Percentiles rank a stretch among this genome's conserved stretches.
Evolutionary conservation across 2,329 filamentous ascomycete species (phyloP).

Genomic region (Pseudopyrenochaeta lycopersici): DNA sequence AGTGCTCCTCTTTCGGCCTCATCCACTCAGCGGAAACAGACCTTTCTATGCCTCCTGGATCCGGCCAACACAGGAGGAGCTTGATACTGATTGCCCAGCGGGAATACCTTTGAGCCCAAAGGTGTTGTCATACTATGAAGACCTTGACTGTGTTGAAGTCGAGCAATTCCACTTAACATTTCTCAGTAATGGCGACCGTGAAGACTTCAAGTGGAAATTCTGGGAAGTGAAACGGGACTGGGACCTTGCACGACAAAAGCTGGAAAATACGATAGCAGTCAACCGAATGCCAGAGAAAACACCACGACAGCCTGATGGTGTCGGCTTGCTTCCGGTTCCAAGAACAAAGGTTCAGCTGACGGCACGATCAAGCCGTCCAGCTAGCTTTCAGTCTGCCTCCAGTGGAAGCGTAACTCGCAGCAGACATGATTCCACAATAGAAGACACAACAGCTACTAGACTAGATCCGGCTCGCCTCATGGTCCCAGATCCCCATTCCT

Average conservation of each 20-base stretch:
- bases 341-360: not conserved
- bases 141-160: conserved; percentile 2
- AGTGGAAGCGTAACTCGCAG: not conserved
- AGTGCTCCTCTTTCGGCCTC: conserved; percentile 3
- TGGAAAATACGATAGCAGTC: conserved; percentile 4
- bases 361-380: not conserved
- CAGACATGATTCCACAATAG: not conserved
- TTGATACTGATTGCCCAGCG: not conserved
- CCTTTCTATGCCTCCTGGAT: conserved; percentile 10
- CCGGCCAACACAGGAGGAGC: conserved; percentile 6
- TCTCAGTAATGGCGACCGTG: not conserved
- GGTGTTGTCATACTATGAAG: conserved; percentile 4
- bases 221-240: conserved; percentile 6
- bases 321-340: not conserved
- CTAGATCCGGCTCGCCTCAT: not conserved
- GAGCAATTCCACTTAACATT: conserved; percentile 5
- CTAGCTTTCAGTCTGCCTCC: not conserved
- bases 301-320: not conserved
- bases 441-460: not conserved
- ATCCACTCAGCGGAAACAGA: not conserved
- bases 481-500: not conserved
- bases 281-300: conserved; percentile 1
- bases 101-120: conserved; percentile 6
- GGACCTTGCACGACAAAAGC: not conserved
- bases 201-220: conserved; percentile 6